phyloP scores from a whole-genome alignment of 495 filamentous ascomycete species.

The Pseudoneurospora amorphoporcata region DNA sequence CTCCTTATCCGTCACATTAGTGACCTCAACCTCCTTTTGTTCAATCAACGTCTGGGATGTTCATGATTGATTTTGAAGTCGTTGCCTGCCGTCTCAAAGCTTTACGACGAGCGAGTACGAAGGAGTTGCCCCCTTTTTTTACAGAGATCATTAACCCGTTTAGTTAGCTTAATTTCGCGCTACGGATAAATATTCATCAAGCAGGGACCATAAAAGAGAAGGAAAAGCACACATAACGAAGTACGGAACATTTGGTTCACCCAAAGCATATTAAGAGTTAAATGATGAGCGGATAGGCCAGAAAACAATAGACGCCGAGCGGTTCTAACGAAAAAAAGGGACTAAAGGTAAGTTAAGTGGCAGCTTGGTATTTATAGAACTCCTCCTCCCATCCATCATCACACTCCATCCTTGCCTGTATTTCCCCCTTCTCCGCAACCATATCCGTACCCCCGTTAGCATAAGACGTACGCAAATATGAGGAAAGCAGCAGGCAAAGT shows the following conservation, averaged over 20 bases:
- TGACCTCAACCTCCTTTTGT: neutral
- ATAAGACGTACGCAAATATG: neutral
- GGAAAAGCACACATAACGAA: neutral
- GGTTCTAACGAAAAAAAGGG: neutral
- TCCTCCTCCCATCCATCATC: neutral
- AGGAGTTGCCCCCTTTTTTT: neutral
- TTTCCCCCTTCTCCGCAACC: neutral
- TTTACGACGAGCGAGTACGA: neutral
- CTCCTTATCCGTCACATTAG: neutral
- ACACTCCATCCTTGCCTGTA: neutral
- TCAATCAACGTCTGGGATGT: neutral
- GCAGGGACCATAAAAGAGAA: neutral
- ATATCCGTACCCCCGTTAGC: neutral
- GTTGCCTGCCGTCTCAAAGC: neutral
- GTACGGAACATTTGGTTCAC: neutral
- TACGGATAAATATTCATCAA: neutral
- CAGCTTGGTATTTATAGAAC: neutral
- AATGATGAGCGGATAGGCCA: neutral
- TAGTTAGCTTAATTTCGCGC: neutral
- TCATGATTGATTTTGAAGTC: neutral
- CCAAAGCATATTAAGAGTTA: neutral
- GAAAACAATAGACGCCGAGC: neutral
- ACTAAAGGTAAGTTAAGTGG: neutral
- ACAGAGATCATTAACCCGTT: neutral
- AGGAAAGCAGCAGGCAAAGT: slow-evolving; percentile 19